Evolutionary conservation across 768 basidiomycete species (phyloP).

Genomic region (Russula abietina): DNA sequence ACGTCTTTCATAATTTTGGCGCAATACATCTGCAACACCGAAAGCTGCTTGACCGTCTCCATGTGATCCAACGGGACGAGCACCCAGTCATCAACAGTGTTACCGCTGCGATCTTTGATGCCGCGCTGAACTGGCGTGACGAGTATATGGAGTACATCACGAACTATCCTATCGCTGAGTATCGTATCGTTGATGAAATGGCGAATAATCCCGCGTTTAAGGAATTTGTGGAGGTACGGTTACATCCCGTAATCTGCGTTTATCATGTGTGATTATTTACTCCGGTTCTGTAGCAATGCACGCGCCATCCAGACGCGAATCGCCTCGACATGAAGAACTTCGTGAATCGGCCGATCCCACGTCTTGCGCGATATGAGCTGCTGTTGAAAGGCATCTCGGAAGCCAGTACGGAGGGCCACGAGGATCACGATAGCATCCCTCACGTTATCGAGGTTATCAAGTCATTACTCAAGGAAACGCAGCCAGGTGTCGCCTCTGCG

Average conservation of each 20-base stretch:
- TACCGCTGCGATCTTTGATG: constrained; percentile 80
- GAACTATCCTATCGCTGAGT: constrained; percentile 89
- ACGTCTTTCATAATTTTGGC: constrained; percentile 84
- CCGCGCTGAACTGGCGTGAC: constrained; percentile 86
- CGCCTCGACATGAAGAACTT: constrained; percentile 90
- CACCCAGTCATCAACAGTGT: constrained; percentile 73
- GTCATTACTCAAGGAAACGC: constrained; percentile 76
- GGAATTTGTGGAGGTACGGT: constrained; percentile 69
- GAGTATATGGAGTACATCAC: constrained; percentile 91
- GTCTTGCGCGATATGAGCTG: constrained; percentile 82
- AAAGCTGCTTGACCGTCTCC: constrained; percentile 70
- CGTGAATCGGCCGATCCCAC: constrained; percentile 86
- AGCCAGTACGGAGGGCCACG: constrained; percentile 64
- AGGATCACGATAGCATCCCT: constrained; percentile 78
- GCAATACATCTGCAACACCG: constrained; percentile 72
- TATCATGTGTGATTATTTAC: neutral
- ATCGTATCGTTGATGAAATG: constrained; percentile 84
- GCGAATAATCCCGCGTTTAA: constrained; percentile 76
- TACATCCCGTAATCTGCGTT: neutral
- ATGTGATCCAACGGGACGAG: constrained; percentile 84
- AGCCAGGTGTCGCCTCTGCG: constrained; percentile 79
- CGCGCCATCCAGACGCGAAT: constrained; percentile 68
- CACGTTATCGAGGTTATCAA: constrained; percentile 85
- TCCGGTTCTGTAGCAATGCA: constrained; percentile 35
- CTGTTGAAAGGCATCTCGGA: constrained; percentile 77